Base-by-base conservation (phyloP, 805 yeast species). In the Candida xyloterini region DNA sequence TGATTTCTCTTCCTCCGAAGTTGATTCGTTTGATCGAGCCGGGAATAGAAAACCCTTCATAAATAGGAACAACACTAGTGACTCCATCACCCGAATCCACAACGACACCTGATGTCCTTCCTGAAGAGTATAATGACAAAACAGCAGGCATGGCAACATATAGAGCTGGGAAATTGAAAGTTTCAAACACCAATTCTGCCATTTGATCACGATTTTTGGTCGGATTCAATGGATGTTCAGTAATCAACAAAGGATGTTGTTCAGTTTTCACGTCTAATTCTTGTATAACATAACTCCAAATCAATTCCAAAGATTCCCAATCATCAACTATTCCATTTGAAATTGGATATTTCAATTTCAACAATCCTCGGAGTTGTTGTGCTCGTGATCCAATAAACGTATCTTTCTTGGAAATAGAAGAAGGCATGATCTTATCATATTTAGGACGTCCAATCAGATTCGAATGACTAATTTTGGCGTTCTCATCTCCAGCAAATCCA, bases 81-180 rank as follows among this genome's bases (percentile, higher is more conserved):
- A 93, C 98, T 87, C 99, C 99, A 69, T 91, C 99, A 83, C 99
- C 99, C 54, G 97, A 90, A 78, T 91, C 99, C 70, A 93, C 81
- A 55, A 93, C 99, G 64, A 91, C 90, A 88, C 99, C 99, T 56
- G 99, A 93, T 62, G 98, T 95, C 85, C 98, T 91, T 79, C 99
- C 99, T 53, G 98, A 90, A 43, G 99, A 89, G 79, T 93, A 93
- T 67, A 93, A 79, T 44, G 99, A 93, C 67, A 93, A 81, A 47
- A 91, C 97, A 62, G 99, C 98, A 78, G 91, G 99, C 68, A 93
- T 91, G 60, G 95, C 83, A 57, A 93, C 97, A 84, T 93, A 93
- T 78, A 93, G 90, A 47, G 99, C 99, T 65, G 99, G 99, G 55
- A 90, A 97, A 73, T 91, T 91, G 81, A 93, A 81, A 26, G 74